Evolutionary conservation across 2,329 filamentous ascomycete species (phyloP).

Genomic region (Pyrenochaeta sp.): DNA sequence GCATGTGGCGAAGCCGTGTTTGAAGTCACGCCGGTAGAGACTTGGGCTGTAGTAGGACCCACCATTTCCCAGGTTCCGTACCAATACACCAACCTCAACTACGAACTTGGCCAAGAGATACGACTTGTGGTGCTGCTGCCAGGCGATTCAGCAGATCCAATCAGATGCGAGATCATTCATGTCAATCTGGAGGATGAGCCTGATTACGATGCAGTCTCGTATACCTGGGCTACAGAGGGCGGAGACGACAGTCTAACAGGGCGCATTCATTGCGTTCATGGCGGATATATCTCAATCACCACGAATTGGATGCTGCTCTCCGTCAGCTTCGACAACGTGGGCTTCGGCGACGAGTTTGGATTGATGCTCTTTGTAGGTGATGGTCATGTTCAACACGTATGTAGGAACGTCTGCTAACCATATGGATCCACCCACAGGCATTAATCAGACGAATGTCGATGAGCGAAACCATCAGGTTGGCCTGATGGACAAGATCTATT

Average conservation of each 20-base stretch:
- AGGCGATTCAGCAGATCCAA: not conserved
- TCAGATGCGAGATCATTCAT: slow-evolving; percentile 13
- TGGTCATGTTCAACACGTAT: not conserved
- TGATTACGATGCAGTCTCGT: slow-evolving; percentile 22
- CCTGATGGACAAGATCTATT: slow-evolving; percentile 23
- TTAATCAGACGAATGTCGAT: slow-evolving; percentile 18
- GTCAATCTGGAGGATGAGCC: slow-evolving; percentile 13
- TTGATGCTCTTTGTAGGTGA: slow-evolving; percentile 26
- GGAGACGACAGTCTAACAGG: slow-evolving; percentile 3
- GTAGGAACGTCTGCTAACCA: not conserved
- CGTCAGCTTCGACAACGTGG: slow-evolving; percentile 8
- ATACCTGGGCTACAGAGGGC: slow-evolving; percentile 17
- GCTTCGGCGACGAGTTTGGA: slow-evolving; percentile 17
- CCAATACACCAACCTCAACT: slow-evolving; percentile 14
- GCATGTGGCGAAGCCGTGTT: slow-evolving; percentile 19
- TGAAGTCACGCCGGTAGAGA: not conserved
- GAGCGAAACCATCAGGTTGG: slow-evolving; percentile 24
- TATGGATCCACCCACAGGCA: not conserved
- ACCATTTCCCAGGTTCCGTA: slow-evolving; percentile 2
- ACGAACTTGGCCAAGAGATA: slow-evolving; percentile 11
- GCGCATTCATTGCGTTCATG: not conserved
- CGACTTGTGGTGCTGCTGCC: slow-evolving; percentile 6
- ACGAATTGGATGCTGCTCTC: slow-evolving; percentile 19
- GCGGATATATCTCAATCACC: slow-evolving; percentile 13
- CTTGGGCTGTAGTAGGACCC: not conserved